These are phyloP conservation scores for Penicillium sp. DNA, from an alignment of 2,329 filamentous ascomycete species.

Conservation along the genomic window DNA sequence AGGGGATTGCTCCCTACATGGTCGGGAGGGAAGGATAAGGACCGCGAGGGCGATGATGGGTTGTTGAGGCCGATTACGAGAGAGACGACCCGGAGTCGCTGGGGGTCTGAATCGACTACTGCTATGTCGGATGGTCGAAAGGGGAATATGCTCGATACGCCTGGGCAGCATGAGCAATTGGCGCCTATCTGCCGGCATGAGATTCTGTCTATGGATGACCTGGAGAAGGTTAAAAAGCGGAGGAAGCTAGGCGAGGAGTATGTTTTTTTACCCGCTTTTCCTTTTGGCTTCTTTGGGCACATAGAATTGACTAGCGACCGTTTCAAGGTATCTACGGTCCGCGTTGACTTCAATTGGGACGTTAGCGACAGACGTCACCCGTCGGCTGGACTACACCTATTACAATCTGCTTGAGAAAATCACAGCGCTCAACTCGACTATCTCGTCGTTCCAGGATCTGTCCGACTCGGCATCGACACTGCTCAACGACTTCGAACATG, in stretches of 20 bases:
- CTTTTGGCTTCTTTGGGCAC: background rate
- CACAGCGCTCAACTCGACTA: constrained; percentile 33
- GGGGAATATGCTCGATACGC: constrained; percentile 23
- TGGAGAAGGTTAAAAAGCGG: constrained; percentile 41
- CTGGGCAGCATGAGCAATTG: constrained; percentile 20
- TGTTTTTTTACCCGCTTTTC: constrained; percentile 29
- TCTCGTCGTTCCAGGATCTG: constrained; percentile 37
- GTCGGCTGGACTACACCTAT: constrained; percentile 42
- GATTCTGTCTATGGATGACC: constrained; percentile 28
- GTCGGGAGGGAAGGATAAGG: constrained; percentile 24
- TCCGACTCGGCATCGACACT: constrained; percentile 30
- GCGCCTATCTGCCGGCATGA: constrained; percentile 25
- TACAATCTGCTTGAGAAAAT: constrained; percentile 42
- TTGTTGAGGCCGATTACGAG: constrained; percentile 25
- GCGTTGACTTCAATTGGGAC: constrained; percentile 32
- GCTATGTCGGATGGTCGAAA: constrained; percentile 22
- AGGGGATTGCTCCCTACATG: constrained; percentile 28
- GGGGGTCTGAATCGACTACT: constrained; percentile 28
- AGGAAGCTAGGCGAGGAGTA: constrained; percentile 74
- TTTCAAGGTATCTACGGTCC: constrained; percentile 27
- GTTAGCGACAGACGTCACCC: constrained; percentile 37
- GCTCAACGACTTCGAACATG: constrained; percentile 33
- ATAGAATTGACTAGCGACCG: background rate
- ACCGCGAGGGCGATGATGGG: constrained; percentile 25
- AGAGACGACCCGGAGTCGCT: constrained; percentile 28